phyloP scores from a whole-genome alignment of 768 basidiomycete species.

The Butyriboletus loyo region DNA sequence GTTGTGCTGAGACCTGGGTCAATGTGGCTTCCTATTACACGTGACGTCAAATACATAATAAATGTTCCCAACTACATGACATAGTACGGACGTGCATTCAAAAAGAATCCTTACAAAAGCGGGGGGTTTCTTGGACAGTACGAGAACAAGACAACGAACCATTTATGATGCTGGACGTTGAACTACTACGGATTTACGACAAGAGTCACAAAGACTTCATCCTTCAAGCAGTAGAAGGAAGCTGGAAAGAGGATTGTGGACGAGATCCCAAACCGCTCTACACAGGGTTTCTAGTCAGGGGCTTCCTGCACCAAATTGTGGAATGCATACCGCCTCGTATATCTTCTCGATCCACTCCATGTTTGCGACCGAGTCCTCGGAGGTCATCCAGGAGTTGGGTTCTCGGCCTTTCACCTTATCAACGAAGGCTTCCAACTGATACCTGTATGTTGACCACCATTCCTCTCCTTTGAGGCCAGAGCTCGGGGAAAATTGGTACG shows the following conservation, averaged over 20 bases:
- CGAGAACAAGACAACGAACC: background rate
- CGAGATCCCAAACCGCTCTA: slow-evolving; percentile 35
- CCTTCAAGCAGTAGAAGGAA: slow-evolving; percentile 5
- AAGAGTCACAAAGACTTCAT: background rate
- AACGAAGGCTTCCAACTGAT: slow-evolving; percentile 64
- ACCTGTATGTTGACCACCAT: slow-evolving; percentile 56
- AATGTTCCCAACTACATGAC: background rate
- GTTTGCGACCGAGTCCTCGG: slow-evolving; percentile 52
- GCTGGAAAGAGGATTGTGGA: slow-evolving; percentile 31
- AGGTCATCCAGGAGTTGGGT: slow-evolving; percentile 52
- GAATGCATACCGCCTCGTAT: slow-evolving; percentile 44
- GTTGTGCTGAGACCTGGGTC: background rate
- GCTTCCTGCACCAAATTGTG: background rate
- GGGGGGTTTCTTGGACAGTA: background rate
- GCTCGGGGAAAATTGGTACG: slow-evolving; percentile 36
- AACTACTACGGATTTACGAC: background rate
- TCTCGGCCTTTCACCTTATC: slow-evolving; percentile 51
- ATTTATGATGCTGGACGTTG: background rate
- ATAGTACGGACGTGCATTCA: background rate
- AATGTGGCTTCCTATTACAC: background rate
- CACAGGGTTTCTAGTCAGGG: background rate
- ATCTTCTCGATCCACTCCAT: slow-evolving; percentile 59
- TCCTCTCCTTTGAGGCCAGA: slow-evolving; percentile 43
- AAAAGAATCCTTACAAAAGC: background rate
- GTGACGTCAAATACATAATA: background rate